Base-by-base conservation (phyloP, 805 yeast genomes). In the Candida ipomoeae region DNA sequence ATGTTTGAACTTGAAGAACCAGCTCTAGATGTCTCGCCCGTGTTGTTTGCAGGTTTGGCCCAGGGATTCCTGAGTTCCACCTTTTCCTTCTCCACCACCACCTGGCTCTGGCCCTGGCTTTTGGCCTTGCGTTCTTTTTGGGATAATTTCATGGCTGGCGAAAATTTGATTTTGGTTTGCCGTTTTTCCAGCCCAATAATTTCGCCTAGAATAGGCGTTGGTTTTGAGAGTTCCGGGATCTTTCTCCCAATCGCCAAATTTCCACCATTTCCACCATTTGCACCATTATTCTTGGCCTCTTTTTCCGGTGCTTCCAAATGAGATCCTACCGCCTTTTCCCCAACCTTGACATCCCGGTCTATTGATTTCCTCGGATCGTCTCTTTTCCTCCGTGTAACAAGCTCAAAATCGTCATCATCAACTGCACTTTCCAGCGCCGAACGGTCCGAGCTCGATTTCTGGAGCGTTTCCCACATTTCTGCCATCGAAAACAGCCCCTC, bases 41-140 rank as follows among this genome's bases (percentile, higher is more conserved):
- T 10, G 5, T 33, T 34, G n/a, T 26, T 18, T 3, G 37, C 38
- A 7, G 48, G 32, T 14, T 40, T 29, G 14, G 42, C 43, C 56
- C 56, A 53, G 10, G 56, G 56, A 31, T 53, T 53, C 2, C 49
- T 49, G 44, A 52, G 46, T 14, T 32, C 18, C 18, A 37, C 38
- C 31, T 33, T 20, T 29, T 31, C 36, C 17, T 42, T 20, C 13
- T 17, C 26, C 17, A 23, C 29, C 29, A 23, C 10, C 29, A 23
- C 10, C 26, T 23, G 29, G 8, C 29, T 4, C n/a, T 5, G 39
- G 20, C 38, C 26, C 13, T 23, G 26, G 5, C 6, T 23, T 15
- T 44, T 15, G 26, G 46, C 46, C 46, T 44, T 44, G 38, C 87
- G 64, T 55, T 82, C 87, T 58, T 81, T 81, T 55, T 84, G 88